A percentile compares a stretch with the other conserved stretches of the same genome.
Evolutionary conservation across 805 yeast species (phyloP).

Genomic region (Wickerhamiella qilinensis): DNA sequence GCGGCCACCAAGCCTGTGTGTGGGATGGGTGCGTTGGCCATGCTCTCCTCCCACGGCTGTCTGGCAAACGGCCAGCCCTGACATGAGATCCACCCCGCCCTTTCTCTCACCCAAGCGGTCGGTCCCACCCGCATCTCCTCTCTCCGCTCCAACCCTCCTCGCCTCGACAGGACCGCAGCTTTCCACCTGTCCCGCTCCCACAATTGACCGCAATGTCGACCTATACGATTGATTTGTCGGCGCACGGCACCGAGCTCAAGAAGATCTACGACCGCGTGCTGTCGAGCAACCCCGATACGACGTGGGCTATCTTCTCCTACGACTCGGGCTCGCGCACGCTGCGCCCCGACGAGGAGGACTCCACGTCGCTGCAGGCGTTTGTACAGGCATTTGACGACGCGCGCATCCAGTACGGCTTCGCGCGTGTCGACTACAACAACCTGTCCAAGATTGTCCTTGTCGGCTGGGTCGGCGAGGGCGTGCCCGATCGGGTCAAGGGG

Average conservation of each 20-base stretch:
- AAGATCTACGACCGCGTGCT: constrained; percentile 64
- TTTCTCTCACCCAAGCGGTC: no score
- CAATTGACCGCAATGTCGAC: no score
- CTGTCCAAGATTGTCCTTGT: constrained; percentile 68
- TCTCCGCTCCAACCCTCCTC: no score
- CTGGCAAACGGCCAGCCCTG: no score
- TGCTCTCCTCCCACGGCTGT: no score
- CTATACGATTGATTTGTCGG: constrained; percentile 35
- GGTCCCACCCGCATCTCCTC: no score
- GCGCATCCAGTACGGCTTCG: constrained; percentile 77
- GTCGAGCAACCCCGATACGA: constrained; percentile 48
- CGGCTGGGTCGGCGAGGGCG: constrained; percentile 92
- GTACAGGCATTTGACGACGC: constrained; percentile 73
- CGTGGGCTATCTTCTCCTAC: constrained; percentile 74
- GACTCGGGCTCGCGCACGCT: constrained; percentile 33
- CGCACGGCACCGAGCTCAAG: constrained; percentile 63
- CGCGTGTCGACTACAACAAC: constrained; percentile 79
- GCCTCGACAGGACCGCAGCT: no score
- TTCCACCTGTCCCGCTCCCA: no score
- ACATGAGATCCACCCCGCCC: no score
- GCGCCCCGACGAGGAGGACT: constrained; percentile 32
- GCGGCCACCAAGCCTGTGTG: no score
- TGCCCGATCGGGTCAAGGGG: constrained; percentile 40
- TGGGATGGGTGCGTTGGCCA: no score
- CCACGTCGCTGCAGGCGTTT: constrained; percentile 60